Evolutionary conservation across 2,329 filamentous ascomycete genomes (phyloP), one percentile per base, ranked within the genome.

Genomic region (Verticillium isaacii): DNA sequence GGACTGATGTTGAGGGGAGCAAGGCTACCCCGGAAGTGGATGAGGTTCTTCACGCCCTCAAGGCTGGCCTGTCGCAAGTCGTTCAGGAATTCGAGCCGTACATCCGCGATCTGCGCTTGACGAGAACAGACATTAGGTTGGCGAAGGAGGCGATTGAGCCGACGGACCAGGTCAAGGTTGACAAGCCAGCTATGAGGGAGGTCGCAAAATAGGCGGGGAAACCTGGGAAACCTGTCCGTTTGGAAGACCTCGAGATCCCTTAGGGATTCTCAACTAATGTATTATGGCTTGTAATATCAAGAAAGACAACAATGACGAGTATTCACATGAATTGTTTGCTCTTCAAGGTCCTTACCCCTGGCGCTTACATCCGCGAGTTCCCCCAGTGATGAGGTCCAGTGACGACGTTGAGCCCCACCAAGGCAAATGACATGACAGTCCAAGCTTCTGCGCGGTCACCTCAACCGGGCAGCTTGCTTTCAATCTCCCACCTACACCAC

Each of bases 11-110:
- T 2, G 80, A 84, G 19, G 84, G 85, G 29, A 72, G 71, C 39
- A 81, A 78, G 61, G 78, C 85, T 54, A 80, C 80, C 32, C 78
- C 81, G 0, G 91, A 94, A 68, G 87, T 96, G n/a, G 86, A 93
- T 23, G 80, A 85, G 50, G 80, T 97, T 12, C 67, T 92, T 55
- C 77, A 81, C 17, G 84, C 85, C 17, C 72, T 97, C 67, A 89
- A 85, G 71, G 78, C 77, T 3, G 87, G 87, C 0, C 77, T 97
- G 56, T 78, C 79, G 52, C 83, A 86, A 61, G 79, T 97, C 5
- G 68, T 97, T 39, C 72, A 77, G 12, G 86, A 83, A 25, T 97
- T 97, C 75, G 90, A 88, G 62, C 85, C 86, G 62, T 97, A 93
- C 73, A 83, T 89, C 65, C 77, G 79, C 39, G 87, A 91, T 64